phyloP scores from a whole-genome alignment of 2,329 filamentous ascomycete species.

The Lasiodiplodia citricola region DNA sequence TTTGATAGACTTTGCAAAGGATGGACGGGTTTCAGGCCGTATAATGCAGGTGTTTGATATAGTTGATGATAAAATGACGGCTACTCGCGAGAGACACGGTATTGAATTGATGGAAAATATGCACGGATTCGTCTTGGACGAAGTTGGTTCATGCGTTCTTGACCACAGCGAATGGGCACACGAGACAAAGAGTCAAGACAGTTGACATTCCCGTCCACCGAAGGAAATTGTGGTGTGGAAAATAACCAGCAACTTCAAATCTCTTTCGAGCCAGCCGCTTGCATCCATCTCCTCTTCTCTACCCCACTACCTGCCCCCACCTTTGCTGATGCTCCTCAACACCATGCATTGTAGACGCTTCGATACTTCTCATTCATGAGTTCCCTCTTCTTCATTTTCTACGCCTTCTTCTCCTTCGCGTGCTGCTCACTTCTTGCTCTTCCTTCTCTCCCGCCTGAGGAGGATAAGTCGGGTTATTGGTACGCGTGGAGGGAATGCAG shows the following conservation, averaged over 20 bases:
- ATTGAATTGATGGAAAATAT: too few species aligned
- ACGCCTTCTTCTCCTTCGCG: not conserved
- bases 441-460: not conserved
- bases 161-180: too few species aligned
- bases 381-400: not conserved
- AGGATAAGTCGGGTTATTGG: slow-evolving; percentile 57
- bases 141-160: too few species aligned
- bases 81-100: not conserved
- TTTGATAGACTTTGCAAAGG: slow-evolving; percentile 14
- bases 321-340: not conserved
- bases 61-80: slow-evolving; percentile 4
- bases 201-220: too few species aligned
- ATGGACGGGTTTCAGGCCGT: not conserved
- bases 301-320: not conserved
- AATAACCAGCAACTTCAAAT: too few species aligned
- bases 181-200: too few species aligned
- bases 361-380: not conserved
- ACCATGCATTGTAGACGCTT: not conserved
- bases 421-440: not conserved
- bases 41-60: slow-evolving; percentile 19
- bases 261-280: too few species aligned
- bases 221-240: too few species aligned
- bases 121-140: too few species aligned
- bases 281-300: not conserved
- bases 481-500: slow-evolving; percentile 64